phyloP scores from a whole-genome alignment of 805 yeast genomes.

The Limtongozyma cylindracea region DNA sequence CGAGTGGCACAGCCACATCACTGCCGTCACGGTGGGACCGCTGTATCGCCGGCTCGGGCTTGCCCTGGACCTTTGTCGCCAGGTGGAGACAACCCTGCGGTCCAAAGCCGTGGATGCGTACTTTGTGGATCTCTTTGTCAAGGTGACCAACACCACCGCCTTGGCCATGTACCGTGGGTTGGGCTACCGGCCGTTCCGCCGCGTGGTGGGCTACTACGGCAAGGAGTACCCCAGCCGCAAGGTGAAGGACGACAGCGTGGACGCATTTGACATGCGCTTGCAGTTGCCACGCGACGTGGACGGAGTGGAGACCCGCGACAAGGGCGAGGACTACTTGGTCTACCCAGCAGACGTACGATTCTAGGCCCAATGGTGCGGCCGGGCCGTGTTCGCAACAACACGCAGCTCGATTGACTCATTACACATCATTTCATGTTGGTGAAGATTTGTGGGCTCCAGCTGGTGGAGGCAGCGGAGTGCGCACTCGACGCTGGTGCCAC shows the following conservation, averaged over 20 bases:
- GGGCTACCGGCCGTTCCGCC: conserved; percentile 63
- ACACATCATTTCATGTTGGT: no score
- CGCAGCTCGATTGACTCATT: no score
- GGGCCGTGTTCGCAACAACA: no score
- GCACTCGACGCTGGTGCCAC: conserved; percentile 59
- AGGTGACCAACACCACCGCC: conserved; percentile 64
- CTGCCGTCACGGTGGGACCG: conserved; percentile 80
- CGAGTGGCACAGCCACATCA: conserved; percentile 92
- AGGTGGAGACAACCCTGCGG: conserved; percentile 48
- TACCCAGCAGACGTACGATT: no score
- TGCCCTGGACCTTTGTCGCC: conserved; percentile 56
- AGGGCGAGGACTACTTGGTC: no score
- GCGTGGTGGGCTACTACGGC: conserved; percentile 81
- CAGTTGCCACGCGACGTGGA: conserved; percentile 33
- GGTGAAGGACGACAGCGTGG: conserved; percentile 33
- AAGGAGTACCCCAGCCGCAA: conserved; percentile 18
- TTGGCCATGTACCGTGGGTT: conserved; percentile 61
- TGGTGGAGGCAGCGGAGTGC: conserved; percentile 36
- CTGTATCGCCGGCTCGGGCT: conserved; percentile 67
- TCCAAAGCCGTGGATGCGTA: conserved; percentile 52
- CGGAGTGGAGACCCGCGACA: no score
- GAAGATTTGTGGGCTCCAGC: conserved; percentile 67
- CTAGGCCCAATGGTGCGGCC: no score
- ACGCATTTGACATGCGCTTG: conserved; percentile 77
- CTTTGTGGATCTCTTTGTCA: conserved; percentile 79